Base-by-base conservation (phyloP, 2,329 filamentous ascomycete genomes). In the Xylaria sp. region DNA sequence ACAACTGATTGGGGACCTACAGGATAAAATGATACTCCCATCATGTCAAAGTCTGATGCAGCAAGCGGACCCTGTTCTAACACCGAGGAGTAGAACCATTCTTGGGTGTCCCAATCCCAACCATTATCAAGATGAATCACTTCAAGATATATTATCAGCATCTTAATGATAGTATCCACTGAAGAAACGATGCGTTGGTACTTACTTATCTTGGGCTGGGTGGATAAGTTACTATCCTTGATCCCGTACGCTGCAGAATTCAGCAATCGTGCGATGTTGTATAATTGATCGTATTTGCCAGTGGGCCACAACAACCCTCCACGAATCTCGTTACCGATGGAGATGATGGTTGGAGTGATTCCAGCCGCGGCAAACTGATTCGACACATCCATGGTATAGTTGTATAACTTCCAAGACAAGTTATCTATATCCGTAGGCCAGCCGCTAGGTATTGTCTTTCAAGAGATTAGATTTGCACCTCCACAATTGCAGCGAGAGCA, bases 21-120 rank as follows among this genome's bases (percentile, higher is more conserved):
- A 91, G 91, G 91, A 75, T 94, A 93, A 80, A 90, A 93, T 0
- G 88, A 90, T 0, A 94, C 87, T 7, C 90, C 91, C 81, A 93
- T 91, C 72, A 91, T 85, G 77, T 94, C 91, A 68, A 90, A 92
- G 72, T 92, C 90, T 5, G 81, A 80, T 0, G 81, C 73, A 2
- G 78, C 91, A n/a, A 72, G 68, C 1, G 67, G 70, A 2, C 70
- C 70, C 34, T 72, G 55, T 10, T 41, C 15, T 18, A 72, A 62
- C 2, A 72, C 67, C 1, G 68, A 68, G 9, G 82, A 84, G 80
- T 92, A 93, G 79, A 88, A 92, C 81, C 85, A 90, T 69, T 90
- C 81, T 76, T 93, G 90, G 2, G 86, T 86, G 3, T 80, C 82
- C 89, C 88, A 92, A 71, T 91, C 85, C 89, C 90, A 94, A n/a